Percentiles rank a stretch among this genome's conserved stretches.
These are phyloP conservation scores for Cryptosporidium meleagridis DNA, from an alignment of 169 alveolate species.

Conservation along the genomic window DNA sequence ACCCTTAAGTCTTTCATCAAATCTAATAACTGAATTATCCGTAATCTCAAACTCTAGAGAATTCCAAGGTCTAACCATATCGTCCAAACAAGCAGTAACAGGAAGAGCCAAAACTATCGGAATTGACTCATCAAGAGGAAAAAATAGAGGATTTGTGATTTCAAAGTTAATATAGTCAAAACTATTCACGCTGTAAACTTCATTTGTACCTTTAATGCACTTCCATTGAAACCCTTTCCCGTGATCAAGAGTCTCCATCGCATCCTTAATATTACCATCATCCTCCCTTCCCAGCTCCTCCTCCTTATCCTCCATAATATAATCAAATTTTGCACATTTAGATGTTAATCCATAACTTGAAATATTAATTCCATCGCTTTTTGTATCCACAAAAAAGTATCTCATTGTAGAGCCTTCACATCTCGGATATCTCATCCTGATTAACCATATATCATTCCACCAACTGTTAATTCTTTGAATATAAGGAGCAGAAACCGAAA, in stretches of 20 bases:
- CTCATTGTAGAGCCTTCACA: slow-evolving; percentile 59
- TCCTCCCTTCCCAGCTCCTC: background rate
- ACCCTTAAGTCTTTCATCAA: slow-evolving; percentile 1
- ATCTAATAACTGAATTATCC: background rate
- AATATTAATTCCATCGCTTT: slow-evolving; percentile 10
- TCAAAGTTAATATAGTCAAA: slow-evolving; percentile 30
- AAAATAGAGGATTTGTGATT: slow-evolving; percentile 32
- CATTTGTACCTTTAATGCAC: background rate
- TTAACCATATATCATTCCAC: slow-evolving; percentile 69
- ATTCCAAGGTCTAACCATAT: slow-evolving; percentile 24
- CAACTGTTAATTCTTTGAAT: slow-evolving; percentile 43
- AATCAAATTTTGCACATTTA: background rate
- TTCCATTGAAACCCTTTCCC: background rate
- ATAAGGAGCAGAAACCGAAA: slow-evolving; percentile 46
- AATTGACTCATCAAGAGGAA: slow-evolving; percentile 33
- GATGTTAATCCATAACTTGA: slow-evolving; percentile 42
- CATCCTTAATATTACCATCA: no score
- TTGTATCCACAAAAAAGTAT: slow-evolving; percentile 49
- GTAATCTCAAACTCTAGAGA: background rate
- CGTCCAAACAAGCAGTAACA: slow-evolving; percentile 11
- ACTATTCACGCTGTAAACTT: slow-evolving; percentile 20
- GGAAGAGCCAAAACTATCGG: slow-evolving; percentile 64
- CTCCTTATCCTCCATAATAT: background rate
- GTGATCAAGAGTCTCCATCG: background rate
- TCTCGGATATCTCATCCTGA: slow-evolving; percentile 67